A percentile compares a stretch with the other conserved stretches of the same genome.
phyloP scores from a whole-genome alignment of 106 monocot species.

The Cymbidium sinense region DNA sequence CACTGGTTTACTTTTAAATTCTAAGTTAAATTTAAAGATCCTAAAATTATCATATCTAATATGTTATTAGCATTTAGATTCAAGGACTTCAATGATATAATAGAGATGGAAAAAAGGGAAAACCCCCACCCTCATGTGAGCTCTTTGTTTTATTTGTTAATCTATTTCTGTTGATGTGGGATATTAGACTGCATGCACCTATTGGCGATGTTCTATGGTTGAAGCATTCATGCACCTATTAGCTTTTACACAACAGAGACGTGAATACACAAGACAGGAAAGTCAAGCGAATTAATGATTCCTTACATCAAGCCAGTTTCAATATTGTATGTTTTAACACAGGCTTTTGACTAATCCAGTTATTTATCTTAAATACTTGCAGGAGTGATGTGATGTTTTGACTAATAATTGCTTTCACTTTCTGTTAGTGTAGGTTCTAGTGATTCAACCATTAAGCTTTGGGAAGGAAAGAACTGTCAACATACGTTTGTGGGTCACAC shows the following conservation, averaged over 20 bases:
- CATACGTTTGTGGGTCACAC: conserved; percentile 79
- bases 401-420: not conserved
- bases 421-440: conserved; percentile 60
- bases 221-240: not conserved
- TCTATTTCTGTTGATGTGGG: not conserved
- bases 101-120: not conserved
- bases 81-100: not conserved
- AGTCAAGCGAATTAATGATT: not conserved
- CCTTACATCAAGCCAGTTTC: not conserved
- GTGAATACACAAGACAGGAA: not conserved
- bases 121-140: not conserved
- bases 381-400: not conserved
- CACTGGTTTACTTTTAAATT: too few species aligned
- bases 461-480: conserved; percentile 75
- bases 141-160: not conserved
- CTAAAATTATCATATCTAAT: not conserved
- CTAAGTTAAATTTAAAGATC: not conserved
- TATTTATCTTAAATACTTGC: not conserved
- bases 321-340: not conserved
- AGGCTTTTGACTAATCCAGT: not conserved
- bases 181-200: not conserved
- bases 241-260: not conserved
- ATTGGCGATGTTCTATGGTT: not conserved
- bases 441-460: conserved; percentile 83
- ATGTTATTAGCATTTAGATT: not conserved